Percentiles rank a stretch among this genome's conserved stretches.
These are phyloP conservation scores for Nectriaceae sp. DNA, from an alignment of 2,329 filamentous ascomycete species.

Conservation along the genomic window DNA sequence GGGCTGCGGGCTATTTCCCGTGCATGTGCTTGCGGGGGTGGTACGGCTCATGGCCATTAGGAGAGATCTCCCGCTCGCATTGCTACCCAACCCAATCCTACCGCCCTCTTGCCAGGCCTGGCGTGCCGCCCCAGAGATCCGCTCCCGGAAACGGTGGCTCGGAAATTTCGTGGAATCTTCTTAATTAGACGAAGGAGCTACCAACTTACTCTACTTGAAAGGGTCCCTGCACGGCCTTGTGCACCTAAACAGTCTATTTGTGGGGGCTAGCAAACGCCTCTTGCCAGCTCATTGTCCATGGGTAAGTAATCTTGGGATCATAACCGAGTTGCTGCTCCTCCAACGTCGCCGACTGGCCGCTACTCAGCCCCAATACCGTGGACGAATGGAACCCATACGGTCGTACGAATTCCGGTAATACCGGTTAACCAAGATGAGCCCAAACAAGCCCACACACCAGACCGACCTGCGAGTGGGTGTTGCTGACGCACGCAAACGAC, in stretches of 20 bases:
- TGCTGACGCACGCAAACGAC: constrained; percentile 21
- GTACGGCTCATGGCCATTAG: constrained; percentile 24
- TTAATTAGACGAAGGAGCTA: background rate
- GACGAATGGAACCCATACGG: background rate
- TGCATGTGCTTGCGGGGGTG: constrained; percentile 25
- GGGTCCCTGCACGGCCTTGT: background rate
- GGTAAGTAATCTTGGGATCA: no score
- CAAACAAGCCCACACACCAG: constrained; percentile 10
- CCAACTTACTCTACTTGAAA: background rate
- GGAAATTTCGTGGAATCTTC: background rate
- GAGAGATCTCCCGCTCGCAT: constrained; percentile 20
- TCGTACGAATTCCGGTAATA: background rate
- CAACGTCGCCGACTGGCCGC: background rate
- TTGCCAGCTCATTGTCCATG: background rate
- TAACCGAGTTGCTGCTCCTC: background rate
- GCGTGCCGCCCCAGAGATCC: background rate
- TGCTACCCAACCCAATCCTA: constrained; percentile 27
- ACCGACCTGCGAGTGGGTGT: constrained; percentile 25
- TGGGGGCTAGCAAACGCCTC: background rate
- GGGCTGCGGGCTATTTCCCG: constrained; percentile 25
- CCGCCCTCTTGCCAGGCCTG: background rate
- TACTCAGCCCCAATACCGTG: background rate
- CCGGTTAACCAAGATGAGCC: background rate
- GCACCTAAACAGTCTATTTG: background rate
- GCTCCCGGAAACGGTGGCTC: background rate